Evolutionary conservation across 176 grass and related monocot species (phyloP).

Genomic region (Triticum urartu): DNA sequence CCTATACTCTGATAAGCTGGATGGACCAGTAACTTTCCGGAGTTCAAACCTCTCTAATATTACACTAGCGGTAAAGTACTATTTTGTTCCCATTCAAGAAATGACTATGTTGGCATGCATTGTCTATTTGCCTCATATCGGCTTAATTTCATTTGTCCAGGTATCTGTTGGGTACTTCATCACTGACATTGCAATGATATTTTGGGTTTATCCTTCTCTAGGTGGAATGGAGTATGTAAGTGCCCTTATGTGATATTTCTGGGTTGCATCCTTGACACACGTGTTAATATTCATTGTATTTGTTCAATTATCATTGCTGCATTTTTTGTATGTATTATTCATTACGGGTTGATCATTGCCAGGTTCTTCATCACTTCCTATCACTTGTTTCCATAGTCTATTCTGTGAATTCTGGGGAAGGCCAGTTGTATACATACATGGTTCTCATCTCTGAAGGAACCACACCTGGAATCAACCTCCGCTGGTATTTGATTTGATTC

Average conservation of each 20-base stretch:
- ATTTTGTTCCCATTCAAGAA: constrained; percentile 4
- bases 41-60: constrained; percentile 83
- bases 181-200: constrained; percentile 82
- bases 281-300: not conserved
- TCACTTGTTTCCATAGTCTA: constrained; percentile 80
- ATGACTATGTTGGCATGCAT: constrained; percentile 21
- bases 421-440: constrained; percentile 97
- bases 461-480: constrained; percentile 94
- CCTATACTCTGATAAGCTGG: constrained; percentile 81
- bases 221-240: constrained; percentile 97
- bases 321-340: constrained; percentile 7
- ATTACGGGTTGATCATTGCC: constrained; percentile 33
- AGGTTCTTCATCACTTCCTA: constrained; percentile 89
- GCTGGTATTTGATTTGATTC: constrained; percentile 69
- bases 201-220: constrained; percentile 89
- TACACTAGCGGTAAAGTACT: constrained; percentile 74
- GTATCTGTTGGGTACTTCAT: constrained; percentile 96
- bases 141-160: constrained; percentile 41
- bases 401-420: constrained; percentile 75
- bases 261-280: not conserved
- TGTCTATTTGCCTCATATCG: constrained; percentile 13
- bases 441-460: constrained; percentile 96
- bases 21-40: constrained; percentile 69
- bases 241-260: constrained; percentile 29
- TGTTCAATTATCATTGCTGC: not conserved